Conservation (phyloP, 768 basidiomycete species). For the Dioszegia hungarica region DNA sequence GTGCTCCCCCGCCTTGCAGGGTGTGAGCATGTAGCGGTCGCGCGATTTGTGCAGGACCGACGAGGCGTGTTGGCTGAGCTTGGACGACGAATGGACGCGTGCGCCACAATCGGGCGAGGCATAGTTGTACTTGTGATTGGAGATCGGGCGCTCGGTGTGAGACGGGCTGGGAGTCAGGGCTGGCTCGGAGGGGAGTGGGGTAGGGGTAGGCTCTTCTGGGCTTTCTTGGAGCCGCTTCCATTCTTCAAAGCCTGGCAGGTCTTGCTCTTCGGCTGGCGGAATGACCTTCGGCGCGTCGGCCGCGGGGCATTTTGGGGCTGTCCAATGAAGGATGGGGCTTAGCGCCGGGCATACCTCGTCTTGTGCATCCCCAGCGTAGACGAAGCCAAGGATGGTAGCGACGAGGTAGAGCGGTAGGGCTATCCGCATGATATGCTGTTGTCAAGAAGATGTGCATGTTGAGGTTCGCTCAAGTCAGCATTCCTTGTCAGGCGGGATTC, state of each 20-base stretch:
- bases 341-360: no score
- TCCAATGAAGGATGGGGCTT: not conserved
- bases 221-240: slow-evolving; percentile 35
- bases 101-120: slow-evolving; percentile 90
- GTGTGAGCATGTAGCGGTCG: slow-evolving; percentile 94
- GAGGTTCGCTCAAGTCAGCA: no score
- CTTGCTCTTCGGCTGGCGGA: not conserved
- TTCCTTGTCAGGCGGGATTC: no score
- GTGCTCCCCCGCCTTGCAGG: slow-evolving; percentile 62
- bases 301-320: no score
- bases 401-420: not conserved
- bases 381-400: not conserved
- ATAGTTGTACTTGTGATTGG: slow-evolving; percentile 74
- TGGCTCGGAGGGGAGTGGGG: not conserved
- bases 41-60: slow-evolving; percentile 82
- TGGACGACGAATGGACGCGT: slow-evolving; percentile 77
- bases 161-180: not conserved
- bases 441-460: no score
- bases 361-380: not conserved
- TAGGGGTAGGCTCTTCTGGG: slow-evolving; percentile 23
- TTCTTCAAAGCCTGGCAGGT: slow-evolving; percentile 33
- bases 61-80: slow-evolving; percentile 71
- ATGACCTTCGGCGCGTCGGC: no score
- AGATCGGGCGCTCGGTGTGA: not conserved
- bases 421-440: not conserved